Percentiles rank a stretch among this genome's conserved stretches.
phyloP scores from a whole-genome alignment of 2,329 filamentous ascomycete species.

The Hypoxylon sp. region DNA sequence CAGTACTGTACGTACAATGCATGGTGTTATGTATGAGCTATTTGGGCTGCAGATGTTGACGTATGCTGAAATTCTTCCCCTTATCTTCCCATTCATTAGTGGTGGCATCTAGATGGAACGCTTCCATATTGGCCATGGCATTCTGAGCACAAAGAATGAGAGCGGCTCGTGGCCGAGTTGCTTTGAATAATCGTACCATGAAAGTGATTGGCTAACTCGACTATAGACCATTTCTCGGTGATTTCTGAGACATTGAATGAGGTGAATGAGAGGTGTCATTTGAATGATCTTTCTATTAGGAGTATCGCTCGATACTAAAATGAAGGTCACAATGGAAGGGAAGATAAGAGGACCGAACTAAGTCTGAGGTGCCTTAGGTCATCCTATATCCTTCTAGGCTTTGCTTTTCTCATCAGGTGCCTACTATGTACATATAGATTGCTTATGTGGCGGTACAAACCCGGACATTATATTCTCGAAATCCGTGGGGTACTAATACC shows the following conservation, averaged over 20 bases:
- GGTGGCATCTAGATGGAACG: constrained; percentile 31
- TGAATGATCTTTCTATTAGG: constrained; percentile 23
- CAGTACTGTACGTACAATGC: constrained; percentile 26
- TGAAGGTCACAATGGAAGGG: constrained; percentile 8
- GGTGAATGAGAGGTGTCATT: constrained; percentile 28
- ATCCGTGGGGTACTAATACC: not conserved
- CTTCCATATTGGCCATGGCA: constrained; percentile 20
- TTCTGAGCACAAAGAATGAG: constrained; percentile 35
- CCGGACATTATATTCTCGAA: constrained; percentile 21
- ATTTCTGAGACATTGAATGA: constrained; percentile 38
- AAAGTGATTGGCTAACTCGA: constrained; percentile 38
- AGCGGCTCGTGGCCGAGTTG: constrained; percentile 35
- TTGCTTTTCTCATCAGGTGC: constrained; percentile 17
- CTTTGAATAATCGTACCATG: constrained; percentile 26
- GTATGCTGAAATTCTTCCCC: constrained; percentile 42
- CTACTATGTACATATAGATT: not conserved
- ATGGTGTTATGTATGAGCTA: constrained; percentile 40
- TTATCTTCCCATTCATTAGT: constrained; percentile 32
- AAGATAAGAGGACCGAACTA: constrained; percentile 15
- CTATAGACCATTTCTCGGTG: constrained; percentile 33
- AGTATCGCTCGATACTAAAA: constrained; percentile 19
- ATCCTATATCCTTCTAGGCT: constrained; percentile 25
- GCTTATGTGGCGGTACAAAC: constrained; percentile 24
- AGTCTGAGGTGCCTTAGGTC: not conserved
- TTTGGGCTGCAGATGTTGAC: constrained; percentile 46